phyloP scores from a whole-genome alignment of 2,329 filamentous ascomycete species.

The Helotiales sp. region DNA sequence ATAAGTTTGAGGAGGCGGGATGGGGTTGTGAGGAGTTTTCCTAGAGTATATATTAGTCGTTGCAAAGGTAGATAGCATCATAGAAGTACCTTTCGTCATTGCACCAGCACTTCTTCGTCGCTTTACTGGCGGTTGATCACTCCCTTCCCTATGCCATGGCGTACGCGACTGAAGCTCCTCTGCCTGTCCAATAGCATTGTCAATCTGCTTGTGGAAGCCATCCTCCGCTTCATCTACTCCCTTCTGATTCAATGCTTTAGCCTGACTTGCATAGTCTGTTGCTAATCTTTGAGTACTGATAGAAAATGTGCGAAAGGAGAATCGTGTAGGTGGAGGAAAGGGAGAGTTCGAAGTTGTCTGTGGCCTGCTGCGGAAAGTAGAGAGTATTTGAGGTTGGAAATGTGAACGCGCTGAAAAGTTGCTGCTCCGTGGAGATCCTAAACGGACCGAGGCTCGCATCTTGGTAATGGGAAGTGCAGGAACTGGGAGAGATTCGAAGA shows the following conservation, averaged over 20 bases:
- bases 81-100: conserved; percentile 60
- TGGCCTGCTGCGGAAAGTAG: conserved; percentile 22
- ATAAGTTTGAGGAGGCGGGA: conserved; percentile 80
- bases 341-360: not conserved
- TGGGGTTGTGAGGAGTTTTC: conserved; percentile 78
- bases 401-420: not conserved
- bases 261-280: conserved; percentile 12
- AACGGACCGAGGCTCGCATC: not conserved
- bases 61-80: not conserved
- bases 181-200: conserved; percentile 40
- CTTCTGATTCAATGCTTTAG: conserved; percentile 27
- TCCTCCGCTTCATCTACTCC: conserved; percentile 35
- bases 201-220: conserved; percentile 37
- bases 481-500: not conserved
- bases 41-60: conserved; percentile 38
- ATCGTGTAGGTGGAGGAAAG: not conserved
- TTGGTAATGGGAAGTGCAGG: not conserved
- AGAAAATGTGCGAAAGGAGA: not conserved
- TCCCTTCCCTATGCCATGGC: conserved; percentile 66
- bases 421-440: not conserved
- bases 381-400: conserved; percentile 7
- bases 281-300: not conserved
- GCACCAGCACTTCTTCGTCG: conserved; percentile 45
- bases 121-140: conserved; percentile 55
- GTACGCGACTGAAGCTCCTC: conserved; percentile 59